A percentile compares a stretch with the other conserved stretches of the same genome.
Evolutionary conservation across 371 early-diverging fungal species (phyloP).

Genomic region (Batrachochytrium dendrobatidis): DNA sequence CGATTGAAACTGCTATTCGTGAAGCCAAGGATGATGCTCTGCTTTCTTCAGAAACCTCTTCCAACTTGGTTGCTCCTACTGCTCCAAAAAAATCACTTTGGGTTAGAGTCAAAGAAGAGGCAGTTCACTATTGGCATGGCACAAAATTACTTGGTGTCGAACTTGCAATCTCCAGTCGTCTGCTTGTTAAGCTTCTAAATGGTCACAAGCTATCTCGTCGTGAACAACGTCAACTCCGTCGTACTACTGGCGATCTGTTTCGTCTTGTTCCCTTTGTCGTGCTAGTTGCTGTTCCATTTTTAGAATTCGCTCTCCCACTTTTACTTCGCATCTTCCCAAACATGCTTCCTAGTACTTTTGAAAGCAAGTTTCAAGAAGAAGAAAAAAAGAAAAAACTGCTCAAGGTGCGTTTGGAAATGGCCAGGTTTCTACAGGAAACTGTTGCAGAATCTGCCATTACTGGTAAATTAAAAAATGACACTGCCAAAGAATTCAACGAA

Average conservation of each 20-base stretch:
- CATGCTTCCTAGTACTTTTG: conserved; percentile 94
- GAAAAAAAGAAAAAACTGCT: conserved; percentile 83
- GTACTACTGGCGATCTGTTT: conserved; percentile 81
- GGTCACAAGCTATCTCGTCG: conserved; percentile 80
- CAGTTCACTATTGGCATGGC: conserved; percentile 91
- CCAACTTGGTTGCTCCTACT: conserved; percentile 7
- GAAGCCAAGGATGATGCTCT: conserved; percentile 35
- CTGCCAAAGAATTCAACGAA: conserved; percentile 70
- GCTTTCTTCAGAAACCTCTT: conserved; percentile 6
- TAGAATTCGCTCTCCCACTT: conserved; percentile 87
- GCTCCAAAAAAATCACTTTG: conserved; percentile 34
- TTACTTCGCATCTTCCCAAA: conserved; percentile 91
- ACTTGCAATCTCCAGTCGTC: conserved; percentile 73
- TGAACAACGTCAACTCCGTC: conserved; percentile 75
- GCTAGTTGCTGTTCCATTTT: conserved; percentile 89
- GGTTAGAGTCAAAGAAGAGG: conserved; percentile 77
- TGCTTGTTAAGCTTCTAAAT: conserved; percentile 64
- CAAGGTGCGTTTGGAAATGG: conserved; percentile 88
- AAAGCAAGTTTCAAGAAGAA: conserved; percentile 80
- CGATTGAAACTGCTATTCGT: conserved; percentile 37
- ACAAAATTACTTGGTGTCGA: conserved; percentile 87
- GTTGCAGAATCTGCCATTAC: conserved; percentile 75
- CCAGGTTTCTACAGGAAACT: conserved; percentile 90
- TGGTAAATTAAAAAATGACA: conserved; percentile 48
- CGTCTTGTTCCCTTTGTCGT: conserved; percentile 89